Percentiles rank a stretch among this genome's conserved stretches.
Evolutionary conservation across 805 yeast genomes (phyloP).

Genomic region (Millerago galiae): DNA sequence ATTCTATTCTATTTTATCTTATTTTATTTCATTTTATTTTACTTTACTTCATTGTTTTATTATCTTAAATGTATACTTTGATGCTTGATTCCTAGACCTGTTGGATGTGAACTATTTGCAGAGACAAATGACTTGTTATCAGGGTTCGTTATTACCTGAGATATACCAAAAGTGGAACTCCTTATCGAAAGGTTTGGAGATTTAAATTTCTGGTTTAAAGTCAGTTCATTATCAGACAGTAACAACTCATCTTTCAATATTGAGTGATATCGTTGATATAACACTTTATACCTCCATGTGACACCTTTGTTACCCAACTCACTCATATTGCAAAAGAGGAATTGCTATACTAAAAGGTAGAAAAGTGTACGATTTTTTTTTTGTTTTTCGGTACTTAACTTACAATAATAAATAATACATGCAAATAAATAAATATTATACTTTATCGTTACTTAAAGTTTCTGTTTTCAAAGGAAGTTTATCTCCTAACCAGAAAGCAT

Average conservation of each 20-base stretch:
- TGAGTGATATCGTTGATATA: not conserved
- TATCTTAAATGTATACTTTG: not conserved
- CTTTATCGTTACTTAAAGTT: not conserved
- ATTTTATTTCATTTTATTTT: no score
- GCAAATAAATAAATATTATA: not conserved
- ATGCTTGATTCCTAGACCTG: not conserved
- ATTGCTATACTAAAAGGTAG: no score
- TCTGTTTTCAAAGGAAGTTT: slow-evolving; percentile 22
- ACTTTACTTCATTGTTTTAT: not conserved
- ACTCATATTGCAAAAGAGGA: no score
- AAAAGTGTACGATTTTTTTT: no score
- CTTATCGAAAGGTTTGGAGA: not conserved
- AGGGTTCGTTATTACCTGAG: not conserved
- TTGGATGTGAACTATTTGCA: not conserved
- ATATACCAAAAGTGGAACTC: not conserved
- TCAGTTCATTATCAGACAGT: not conserved
- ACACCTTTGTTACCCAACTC: not conserved
- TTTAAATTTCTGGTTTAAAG: not conserved
- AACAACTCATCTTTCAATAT: not conserved
- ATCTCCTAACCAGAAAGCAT: slow-evolving; percentile 55
- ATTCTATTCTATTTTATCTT: no score
- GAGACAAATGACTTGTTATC: not conserved
- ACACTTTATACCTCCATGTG: not conserved
- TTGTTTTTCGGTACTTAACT: not conserved
- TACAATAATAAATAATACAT: no score